Percentiles rank a stretch among this genome's conserved stretches.
These are phyloP conservation scores for Boletus fagicola DNA, from an alignment of 768 basidiomycete genomes.

Conservation along the genomic window DNA sequence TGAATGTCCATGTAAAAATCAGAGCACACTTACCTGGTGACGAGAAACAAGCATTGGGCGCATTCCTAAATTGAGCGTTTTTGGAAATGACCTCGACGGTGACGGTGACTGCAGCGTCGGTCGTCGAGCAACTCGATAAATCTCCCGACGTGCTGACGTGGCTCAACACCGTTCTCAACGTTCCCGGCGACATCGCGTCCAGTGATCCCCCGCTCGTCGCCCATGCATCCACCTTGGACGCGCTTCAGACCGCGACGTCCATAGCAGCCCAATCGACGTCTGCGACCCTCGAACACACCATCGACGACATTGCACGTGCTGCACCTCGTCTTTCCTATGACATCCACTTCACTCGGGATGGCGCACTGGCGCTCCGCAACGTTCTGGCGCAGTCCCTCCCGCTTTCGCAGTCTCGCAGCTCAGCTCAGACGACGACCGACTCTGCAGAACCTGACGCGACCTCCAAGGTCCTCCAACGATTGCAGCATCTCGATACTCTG, in stretches of 20 bases:
- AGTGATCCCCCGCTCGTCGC: constrained; percentile 30
- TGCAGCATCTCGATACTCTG: constrained; percentile 80
- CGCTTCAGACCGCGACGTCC: constrained; percentile 77
- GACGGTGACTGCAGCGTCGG: constrained; percentile 37
- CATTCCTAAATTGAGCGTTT: neutral
- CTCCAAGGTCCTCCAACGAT: constrained; percentile 62
- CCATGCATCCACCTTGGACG: constrained; percentile 73
- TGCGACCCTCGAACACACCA: constrained; percentile 77
- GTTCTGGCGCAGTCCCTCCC: constrained; percentile 58
- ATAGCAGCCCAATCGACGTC: constrained; percentile 89
- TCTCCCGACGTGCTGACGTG: constrained; percentile 64
- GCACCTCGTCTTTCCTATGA: constrained; percentile 93
- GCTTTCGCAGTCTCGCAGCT: constrained; percentile 7
- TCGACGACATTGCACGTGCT: constrained; percentile 89
- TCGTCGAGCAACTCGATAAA: constrained; percentile 55
- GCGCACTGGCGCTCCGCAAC: constrained; percentile 72
- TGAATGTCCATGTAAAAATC: no score
- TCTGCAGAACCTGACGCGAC: constrained; percentile 44
- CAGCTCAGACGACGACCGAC: neutral
- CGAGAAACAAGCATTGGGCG: no score
- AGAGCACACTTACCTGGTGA: no score
- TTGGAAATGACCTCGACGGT: constrained; percentile 21
- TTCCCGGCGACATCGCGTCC: constrained; percentile 40
- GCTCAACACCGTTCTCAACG: constrained; percentile 63
- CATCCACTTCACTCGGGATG: constrained; percentile 95